phyloP scores from a whole-genome alignment of 2,329 filamentous ascomycete species.

The Catunica adiposa region DNA sequence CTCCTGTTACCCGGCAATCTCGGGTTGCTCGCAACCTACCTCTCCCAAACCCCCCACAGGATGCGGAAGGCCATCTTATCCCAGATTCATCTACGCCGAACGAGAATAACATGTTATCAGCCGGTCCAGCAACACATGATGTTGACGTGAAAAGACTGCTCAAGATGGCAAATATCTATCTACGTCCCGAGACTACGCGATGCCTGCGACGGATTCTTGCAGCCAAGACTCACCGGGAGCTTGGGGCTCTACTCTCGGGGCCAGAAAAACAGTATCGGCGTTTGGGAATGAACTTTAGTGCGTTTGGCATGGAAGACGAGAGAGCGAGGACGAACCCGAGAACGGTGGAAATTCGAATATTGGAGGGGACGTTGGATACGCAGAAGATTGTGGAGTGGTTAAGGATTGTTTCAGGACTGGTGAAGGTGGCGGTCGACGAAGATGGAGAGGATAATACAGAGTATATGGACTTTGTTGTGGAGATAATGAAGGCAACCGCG shows the following conservation, averaged over 20 bases:
- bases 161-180: not conserved
- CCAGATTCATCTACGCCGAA: not conserved
- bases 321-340: conserved; percentile 21
- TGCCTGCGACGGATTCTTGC: conserved; percentile 19
- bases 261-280: conserved; percentile 21
- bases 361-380: conserved; percentile 22
- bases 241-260: conserved; percentile 24
- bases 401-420: conserved; percentile 21
- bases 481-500: not conserved
- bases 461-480: conserved; percentile 3
- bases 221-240: conserved; percentile 18
- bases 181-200: not conserved
- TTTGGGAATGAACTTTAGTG: conserved; percentile 27
- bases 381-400: conserved; percentile 22
- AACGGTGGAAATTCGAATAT: conserved; percentile 25
- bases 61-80: not conserved
- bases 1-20: conserved; percentile 9
- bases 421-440: conserved; percentile 18
- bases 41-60: not conserved
- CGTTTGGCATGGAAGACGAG: conserved; percentile 24
- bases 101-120: not conserved
- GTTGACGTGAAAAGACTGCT: conserved; percentile 13
- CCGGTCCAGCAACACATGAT: conserved; percentile 13
- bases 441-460: not conserved
- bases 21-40: conserved; percentile 11